Evolutionary conservation across 306 rosid species (phyloP), one percentile per base, ranked within the genome.

Genomic region (Acacia crassicarpa): DNA sequence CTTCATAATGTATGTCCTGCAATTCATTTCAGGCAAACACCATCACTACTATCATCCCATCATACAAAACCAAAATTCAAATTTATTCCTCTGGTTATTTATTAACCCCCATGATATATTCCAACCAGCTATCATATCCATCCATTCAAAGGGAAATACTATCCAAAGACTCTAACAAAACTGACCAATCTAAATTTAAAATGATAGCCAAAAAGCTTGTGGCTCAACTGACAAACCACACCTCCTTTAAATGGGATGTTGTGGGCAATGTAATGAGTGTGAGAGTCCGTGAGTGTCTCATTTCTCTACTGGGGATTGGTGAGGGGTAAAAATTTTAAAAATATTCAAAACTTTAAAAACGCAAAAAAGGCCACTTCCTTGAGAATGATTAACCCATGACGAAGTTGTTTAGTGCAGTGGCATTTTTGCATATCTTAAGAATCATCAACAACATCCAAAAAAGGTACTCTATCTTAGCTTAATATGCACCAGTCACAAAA

Each of bases 1-100:
- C 93, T 71, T 91, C 92, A 83, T 85, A 87, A 75, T 91, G 92
- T 79, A 92, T 84, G 61, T 92, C 97, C 97, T 92, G 92, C 89
- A 89, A 17, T 56, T 82, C 54, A 80, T 73, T 46, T 20, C 78
- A 81, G 15, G 9, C n/a, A 19, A 84, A 65, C 9, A 49, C 48
- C 72, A 71, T 83, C 16, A 89, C 56, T 35, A 32, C 27, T 5
- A 9, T 77, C 23, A 69, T 38, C 19, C 15, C 25, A 38, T 1
- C 23, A 62, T 23, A 44, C 49, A 74, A 4, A 72, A 27, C 41
- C 68, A 30, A 65, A 25, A 10, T 22, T 22, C 30, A 54, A 54
- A 19, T 58, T 6, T 10, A 32, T n/a, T 72, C 20, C 16, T 14
- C 10, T 11, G 15, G 10, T 12, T 30, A 4, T 30, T 8, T 33